Conservation (phyloP, 192 early-diverging fungal species). For the Linnemannia elongata region DNA sequence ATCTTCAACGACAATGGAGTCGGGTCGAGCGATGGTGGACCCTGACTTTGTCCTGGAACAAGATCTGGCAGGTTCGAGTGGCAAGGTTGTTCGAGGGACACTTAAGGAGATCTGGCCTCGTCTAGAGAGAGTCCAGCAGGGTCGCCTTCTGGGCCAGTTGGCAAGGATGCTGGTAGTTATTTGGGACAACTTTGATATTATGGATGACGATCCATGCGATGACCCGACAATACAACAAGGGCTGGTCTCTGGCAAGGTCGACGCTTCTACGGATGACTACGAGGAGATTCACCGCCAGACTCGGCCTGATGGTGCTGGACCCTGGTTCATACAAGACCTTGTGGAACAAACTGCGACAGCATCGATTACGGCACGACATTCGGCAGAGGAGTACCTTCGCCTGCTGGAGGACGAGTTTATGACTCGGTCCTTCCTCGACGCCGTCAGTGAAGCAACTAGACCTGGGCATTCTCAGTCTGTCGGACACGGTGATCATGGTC, state of each 20-base stretch:
- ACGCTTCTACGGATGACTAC: too few relatives aligned
- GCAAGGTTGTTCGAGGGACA: not conserved
- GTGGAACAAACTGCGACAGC: not conserved
- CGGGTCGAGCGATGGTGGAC: not conserved
- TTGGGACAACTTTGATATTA: constrained; percentile 34
- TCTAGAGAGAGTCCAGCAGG: not conserved
- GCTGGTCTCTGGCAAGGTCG: not conserved
- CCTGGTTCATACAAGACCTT: not conserved
- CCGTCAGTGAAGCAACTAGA: not conserved
- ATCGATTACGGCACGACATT: not conserved
- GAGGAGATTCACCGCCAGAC: not conserved
- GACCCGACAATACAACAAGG: not conserved
- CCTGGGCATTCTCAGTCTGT: not conserved
- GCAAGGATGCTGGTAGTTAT: not conserved
- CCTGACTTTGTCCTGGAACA: constrained; percentile 27
- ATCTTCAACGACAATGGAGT: not conserved
- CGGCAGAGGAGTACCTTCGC: not conserved
- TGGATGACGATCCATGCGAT: not conserved
- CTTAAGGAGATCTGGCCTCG: constrained; percentile 13
- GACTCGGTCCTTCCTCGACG: constrained; percentile 17
- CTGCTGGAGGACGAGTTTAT: constrained; percentile 10
- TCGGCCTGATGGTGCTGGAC: not conserved
- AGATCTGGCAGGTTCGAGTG: not conserved
- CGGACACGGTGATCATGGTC: not conserved
- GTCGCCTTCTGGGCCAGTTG: not conserved